A percentile compares a stretch with the other conserved stretches of the same genome.
phyloP scores from a whole-genome alignment of 78 protist species.

The Reticulomyxa filosa region DNA sequence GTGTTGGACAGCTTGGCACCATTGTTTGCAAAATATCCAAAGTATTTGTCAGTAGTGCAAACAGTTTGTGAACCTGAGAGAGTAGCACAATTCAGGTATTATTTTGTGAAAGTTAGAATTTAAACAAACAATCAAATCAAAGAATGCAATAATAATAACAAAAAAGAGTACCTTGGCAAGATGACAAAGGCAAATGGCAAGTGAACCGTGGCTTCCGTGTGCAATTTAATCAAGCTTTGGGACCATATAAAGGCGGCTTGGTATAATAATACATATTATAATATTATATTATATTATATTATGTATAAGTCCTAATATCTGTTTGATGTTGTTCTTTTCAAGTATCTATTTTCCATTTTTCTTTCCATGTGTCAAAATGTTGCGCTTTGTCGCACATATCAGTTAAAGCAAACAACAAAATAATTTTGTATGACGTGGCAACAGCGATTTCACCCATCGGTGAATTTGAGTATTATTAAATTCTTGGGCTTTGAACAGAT shows the following conservation, averaged over 20 bases:
- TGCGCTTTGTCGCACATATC: too few species aligned
- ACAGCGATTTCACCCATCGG: slow-evolving; percentile 53
- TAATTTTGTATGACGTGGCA: too few species aligned
- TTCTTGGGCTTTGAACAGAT: slow-evolving; percentile 56
- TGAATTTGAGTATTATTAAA: slow-evolving; percentile 34
- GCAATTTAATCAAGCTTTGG: slow-evolving; percentile 37
- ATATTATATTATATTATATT: too few species aligned
- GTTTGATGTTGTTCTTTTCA: too few species aligned
- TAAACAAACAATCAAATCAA: not conserved
- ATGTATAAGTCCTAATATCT: too few species aligned
- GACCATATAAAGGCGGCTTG: slow-evolving; percentile 61
- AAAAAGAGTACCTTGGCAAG: slow-evolving; percentile 50
- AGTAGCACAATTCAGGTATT: not conserved
- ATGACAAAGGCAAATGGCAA: slow-evolving; percentile 16
- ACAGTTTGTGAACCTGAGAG: slow-evolving; percentile 37
- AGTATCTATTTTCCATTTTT: too few species aligned
- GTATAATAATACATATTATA: too few species aligned
- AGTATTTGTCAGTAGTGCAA: slow-evolving; percentile 1
- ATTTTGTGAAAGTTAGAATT: not conserved
- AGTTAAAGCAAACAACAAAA: too few species aligned
- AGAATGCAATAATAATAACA: slow-evolving; percentile 15
- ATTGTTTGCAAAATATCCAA: slow-evolving; percentile 12
- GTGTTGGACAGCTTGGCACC: slow-evolving; percentile 16
- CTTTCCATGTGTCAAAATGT: too few species aligned
- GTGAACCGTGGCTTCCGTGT: slow-evolving; percentile 53